Evolutionary conservation across 805 yeast genomes (phyloP).

Genomic region (Cyberlindnera xylosilytica): DNA sequence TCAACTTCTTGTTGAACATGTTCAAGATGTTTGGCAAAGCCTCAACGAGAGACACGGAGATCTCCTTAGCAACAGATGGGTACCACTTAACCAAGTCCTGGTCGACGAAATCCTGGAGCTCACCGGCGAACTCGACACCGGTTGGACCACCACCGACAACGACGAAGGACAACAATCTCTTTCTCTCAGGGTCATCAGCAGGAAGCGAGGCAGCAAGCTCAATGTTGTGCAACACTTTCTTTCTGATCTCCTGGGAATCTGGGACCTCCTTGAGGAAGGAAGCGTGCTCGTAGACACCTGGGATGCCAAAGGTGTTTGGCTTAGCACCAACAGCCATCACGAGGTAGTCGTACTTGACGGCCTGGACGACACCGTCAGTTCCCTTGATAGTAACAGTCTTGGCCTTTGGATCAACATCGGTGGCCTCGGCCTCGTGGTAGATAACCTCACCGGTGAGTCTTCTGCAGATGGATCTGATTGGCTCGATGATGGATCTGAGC

Average conservation of each 20-base stretch:
- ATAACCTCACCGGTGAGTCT: constrained; percentile 71
- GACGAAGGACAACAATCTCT: constrained; percentile 79
- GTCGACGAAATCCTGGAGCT: constrained; percentile 88
- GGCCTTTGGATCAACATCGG: constrained; percentile 69
- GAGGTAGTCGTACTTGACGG: constrained; percentile 69
- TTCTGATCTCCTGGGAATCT: constrained; percentile 83
- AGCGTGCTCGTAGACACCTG: constrained; percentile 89
- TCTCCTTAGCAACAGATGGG: constrained; percentile 79
- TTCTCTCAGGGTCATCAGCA: constrained; percentile 69
- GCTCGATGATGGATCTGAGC: constrained; percentile 87
- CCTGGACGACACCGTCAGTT: constrained; percentile 41
- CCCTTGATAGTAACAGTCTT: constrained; percentile 66
- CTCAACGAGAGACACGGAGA: constrained; percentile 82
- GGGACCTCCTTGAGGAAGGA: constrained; percentile 86
- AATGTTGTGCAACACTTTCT: constrained; percentile 77
- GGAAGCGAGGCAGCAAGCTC: constrained; percentile 86
- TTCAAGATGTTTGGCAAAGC: constrained; percentile 86
- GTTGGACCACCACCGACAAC: constrained; percentile 99
- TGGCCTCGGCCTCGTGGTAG: constrained; percentile 89
- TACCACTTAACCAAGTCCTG: constrained; percentile 88
- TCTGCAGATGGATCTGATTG: constrained; percentile 84
- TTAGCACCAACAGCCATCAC: constrained; percentile 95
- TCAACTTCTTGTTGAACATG: constrained; percentile 66
- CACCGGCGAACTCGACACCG: constrained; percentile 97
- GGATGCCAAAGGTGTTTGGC: constrained; percentile 91